Conservation (phyloP, 1,284 basidiomycete species). For the Moesziomyces sp. region DNA sequence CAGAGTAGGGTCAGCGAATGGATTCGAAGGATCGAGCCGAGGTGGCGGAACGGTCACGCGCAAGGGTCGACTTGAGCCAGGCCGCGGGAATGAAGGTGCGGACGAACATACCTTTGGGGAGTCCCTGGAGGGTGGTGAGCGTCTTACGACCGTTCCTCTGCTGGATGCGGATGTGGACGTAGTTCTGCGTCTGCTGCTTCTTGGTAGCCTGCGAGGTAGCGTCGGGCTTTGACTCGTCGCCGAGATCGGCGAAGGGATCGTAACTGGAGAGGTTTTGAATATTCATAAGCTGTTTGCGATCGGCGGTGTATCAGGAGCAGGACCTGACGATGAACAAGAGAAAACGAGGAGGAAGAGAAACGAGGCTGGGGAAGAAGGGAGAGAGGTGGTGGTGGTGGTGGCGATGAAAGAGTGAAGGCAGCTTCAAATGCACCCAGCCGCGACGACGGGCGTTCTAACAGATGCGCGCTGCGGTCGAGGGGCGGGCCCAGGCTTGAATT, state of each 20-base stretch:
- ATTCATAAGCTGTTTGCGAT: slow-evolving; percentile 63
- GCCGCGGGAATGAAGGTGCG: no score
- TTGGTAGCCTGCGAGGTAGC: slow-evolving; percentile 45
- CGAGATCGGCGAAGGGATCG: slow-evolving; percentile 68
- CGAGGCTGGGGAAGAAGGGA: slow-evolving; percentile 4
- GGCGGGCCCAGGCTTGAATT: no score
- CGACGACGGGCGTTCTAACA: background rate
- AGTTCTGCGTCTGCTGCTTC: slow-evolving; percentile 63
- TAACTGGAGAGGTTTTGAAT: slow-evolving; percentile 68
- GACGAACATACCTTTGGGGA: slow-evolving; percentile 80
- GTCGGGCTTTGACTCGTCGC: slow-evolving; percentile 58
- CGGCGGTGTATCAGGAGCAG: slow-evolving; percentile 50
- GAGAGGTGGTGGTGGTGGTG: background rate
- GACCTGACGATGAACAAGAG: slow-evolving; percentile 28
- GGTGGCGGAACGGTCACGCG: no score
- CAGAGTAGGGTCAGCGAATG: slow-evolving; percentile 6
- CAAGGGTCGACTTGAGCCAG: no score
- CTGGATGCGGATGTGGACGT: slow-evolving; percentile 78
- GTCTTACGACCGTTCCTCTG: slow-evolving; percentile 99
- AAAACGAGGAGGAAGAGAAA: background rate
- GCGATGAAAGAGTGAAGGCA: background rate
- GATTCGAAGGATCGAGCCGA: no score
- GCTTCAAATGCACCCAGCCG: background rate
- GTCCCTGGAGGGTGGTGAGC: slow-evolving; percentile 94
- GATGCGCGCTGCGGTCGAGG: background rate